Base-by-base conservation (phyloP, 169 alveolate species). In the Eimeria necatrix region DNA sequence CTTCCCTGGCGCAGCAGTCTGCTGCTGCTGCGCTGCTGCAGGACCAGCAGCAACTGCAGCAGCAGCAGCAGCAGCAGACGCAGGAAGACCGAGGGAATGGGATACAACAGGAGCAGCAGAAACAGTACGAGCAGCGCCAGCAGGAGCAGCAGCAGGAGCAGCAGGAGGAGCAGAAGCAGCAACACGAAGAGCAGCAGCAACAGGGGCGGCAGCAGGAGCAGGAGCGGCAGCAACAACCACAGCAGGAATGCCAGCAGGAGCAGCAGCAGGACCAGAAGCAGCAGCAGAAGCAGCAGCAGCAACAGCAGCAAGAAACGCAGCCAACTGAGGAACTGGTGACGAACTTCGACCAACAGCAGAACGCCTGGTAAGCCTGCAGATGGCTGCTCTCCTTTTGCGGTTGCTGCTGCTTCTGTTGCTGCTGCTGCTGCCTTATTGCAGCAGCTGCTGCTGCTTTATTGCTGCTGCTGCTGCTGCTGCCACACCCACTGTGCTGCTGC, bases 381-480 rank as follows among this genome's bases (percentile, higher is more conserved):
- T 32, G 10, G 64, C 64, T 56, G 64, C 64, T 56, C 5, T 64
- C 26, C 76, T 64, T 12, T 9, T 64, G 0, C 3, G 8, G 4
- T 12, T 16, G 9, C 26, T n/a, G 76, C 22, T 64, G 46, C 76
- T 64, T 12, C 76, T 18, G 2, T 3, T 12, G 76, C 76, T 64
- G 26, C 76, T 64, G 41, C 76, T 64, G 76, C 76, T 64, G 76
- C 76, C 26, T 64, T 64, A 5, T n/a, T n/a, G 26, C 76, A 5
- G 8, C 76, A 5, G 76, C 76, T 18, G 26, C 32, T 64, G 76
- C 76, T 64, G 76, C 76, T 20, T n/a, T 64, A n/a, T n/a, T 64
- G 76, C 76, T 20, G 76, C 22, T n/a, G 76, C 76, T 64, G 32
- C 76, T 64, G 76, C 76, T 64, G 76, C 76, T 56, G n/a, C 64